Evolutionary conservation across 1,284 basidiomycete species (phyloP).

Genomic region (Microbotryomycetes sp.): DNA sequence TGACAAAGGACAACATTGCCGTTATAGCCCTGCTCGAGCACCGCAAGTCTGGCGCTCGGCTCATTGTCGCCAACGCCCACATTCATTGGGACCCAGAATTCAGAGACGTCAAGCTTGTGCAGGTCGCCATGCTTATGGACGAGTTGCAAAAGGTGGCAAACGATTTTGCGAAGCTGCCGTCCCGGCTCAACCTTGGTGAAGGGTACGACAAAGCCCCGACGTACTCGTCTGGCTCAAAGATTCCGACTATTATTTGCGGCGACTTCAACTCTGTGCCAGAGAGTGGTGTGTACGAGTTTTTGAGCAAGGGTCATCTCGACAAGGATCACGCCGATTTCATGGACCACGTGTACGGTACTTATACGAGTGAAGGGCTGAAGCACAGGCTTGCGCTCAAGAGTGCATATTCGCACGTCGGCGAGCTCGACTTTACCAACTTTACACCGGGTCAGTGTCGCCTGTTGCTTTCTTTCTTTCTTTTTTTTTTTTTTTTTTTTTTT

Average conservation of each 20-base stretch:
- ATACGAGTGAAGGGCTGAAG: conserved; percentile 79
- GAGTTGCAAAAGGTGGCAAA: conserved; percentile 84
- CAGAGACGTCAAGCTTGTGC: conserved; percentile 95
- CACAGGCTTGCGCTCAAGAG: conserved; percentile 77
- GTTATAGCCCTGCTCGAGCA: conserved; percentile 83
- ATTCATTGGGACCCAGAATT: conserved; percentile 90
- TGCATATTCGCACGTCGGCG: conserved; percentile 58
- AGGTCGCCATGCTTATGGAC: conserved; percentile 84
- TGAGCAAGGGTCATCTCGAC: conserved; percentile 59
- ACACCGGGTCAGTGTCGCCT: conserved; percentile 54
- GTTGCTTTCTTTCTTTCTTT: not conserved
- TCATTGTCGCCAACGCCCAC: conserved; percentile 86
- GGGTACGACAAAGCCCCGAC: conserved; percentile 48
- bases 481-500: not conserved
- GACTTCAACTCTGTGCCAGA: conserved; percentile 88
- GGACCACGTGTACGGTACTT: conserved; percentile 81
- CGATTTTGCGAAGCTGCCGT: conserved; percentile 76
- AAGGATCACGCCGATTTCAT: conserved; percentile 86
- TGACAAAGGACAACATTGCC: conserved; percentile 92
- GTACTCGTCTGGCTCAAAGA: conserved; percentile 76
- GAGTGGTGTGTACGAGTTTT: conserved; percentile 88
- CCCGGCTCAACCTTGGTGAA: conserved; percentile 47
- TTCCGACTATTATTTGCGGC: conserved; percentile 83
- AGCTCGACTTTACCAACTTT: conserved; percentile 76
- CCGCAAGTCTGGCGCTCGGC: conserved; percentile 71